Base-by-base conservation (phyloP, 768 basidiomycete genomes). In the Leccinum subtestaceum region DNA sequence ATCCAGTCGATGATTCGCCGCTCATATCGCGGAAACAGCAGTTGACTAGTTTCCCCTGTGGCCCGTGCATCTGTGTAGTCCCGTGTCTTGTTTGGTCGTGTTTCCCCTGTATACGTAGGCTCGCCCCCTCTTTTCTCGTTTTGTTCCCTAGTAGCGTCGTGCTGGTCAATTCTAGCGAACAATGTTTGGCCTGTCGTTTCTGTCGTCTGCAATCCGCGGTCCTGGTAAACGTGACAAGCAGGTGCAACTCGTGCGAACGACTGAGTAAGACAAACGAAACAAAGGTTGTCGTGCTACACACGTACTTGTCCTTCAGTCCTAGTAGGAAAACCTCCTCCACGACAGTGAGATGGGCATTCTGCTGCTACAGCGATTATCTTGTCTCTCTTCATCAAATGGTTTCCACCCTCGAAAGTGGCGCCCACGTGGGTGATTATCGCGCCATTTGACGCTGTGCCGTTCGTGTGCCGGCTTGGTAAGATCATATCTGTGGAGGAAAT, bases 241-340 rank as follows among this genome's bases (percentile, higher is more conserved):
- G 31, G 36, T 50, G 47, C 53, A 31, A 31, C 55, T 53, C 61
- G 58, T 56, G 54, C 49, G 55, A 46, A 46, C 50, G 54, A 50
- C 45, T 51, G 59, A 53, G 53, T 48, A 57, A 10, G 57, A 50
- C 29, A 43, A 32, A 58, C 29, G 10, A 21, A 43, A 61, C n/a
- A 4, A 32, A 38, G 12, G 29, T 2, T n/a, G 52, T 25, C 23
- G 29, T 40, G 60, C 19, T 25, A 76, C 81, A 21, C 66, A 94
- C 94, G 79, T 96, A 93, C 70, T 95, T 95, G 77, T 98, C 97
- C 74, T 98, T 98, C 58, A 99, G 77, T 4, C 97, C 96, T 12
- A 99, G 76, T 58, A 99, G 74, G 60, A 98, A 77, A 6, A 99
- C 87, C 78, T 99, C 97, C 77, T 99, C 96, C 91, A 98, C 91